phyloP scores from a whole-genome alignment of 2,329 filamentous ascomycete species.

The Phoma herbarum region DNA sequence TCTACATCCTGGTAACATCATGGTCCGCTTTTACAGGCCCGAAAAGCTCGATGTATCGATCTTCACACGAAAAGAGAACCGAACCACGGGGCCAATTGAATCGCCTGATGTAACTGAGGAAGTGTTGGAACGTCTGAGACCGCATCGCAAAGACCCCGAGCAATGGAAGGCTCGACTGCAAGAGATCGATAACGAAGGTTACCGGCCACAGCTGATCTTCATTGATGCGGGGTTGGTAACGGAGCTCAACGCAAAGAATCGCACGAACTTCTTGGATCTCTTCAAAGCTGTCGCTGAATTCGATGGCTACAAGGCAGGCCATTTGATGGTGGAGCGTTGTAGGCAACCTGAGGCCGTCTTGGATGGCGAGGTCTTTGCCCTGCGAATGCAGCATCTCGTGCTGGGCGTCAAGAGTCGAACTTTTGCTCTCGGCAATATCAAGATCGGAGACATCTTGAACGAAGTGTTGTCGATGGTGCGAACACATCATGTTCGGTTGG shows the following conservation, averaged over 20 bases:
- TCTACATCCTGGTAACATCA: constrained; percentile 96
- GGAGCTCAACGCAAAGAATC: constrained; percentile 85
- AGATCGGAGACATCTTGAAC: constrained; percentile 93
- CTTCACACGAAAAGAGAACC: constrained; percentile 50
- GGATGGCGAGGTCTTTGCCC: constrained; percentile 87
- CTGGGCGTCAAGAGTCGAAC: constrained; percentile 89
- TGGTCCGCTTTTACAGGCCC: constrained; percentile 97
- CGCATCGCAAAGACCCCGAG: constrained; percentile 70
- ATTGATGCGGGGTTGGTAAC: constrained; percentile 97
- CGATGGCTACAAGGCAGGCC: constrained; percentile 92
- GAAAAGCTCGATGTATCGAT: constrained; percentile 73
- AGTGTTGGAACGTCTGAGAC: constrained; percentile 80
- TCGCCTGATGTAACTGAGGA: constrained; percentile 84
- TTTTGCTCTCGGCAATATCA: constrained; percentile 90
- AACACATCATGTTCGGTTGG: constrained; percentile 87
- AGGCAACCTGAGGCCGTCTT: constrained; percentile 90
- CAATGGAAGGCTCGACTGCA: constrained; percentile 79
- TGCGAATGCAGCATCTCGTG: constrained; percentile 97
- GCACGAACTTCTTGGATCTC: constrained; percentile 90
- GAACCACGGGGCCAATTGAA: constrained; percentile 53
- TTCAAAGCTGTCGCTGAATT: constrained; percentile 97
- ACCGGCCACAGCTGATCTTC: constrained; percentile 92
- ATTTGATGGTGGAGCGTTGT: constrained; percentile 95
- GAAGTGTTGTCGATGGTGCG: constrained; percentile 92
- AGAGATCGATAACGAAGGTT: constrained; percentile 85